phyloP scores from a whole-genome alignment of 345 rosid genomes.

The Diplotaxis tenuifolia region DNA sequence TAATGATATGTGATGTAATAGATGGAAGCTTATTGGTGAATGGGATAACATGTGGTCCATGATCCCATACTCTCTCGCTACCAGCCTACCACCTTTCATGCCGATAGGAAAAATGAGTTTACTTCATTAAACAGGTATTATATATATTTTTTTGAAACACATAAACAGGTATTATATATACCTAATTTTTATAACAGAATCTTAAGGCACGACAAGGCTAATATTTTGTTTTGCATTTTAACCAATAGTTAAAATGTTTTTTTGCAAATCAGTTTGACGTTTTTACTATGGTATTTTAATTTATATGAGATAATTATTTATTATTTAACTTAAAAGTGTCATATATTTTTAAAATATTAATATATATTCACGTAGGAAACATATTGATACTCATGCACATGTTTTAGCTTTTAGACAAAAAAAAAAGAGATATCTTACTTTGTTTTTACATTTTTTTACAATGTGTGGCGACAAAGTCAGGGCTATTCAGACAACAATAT shows the following conservation, averaged over 20 bases:
- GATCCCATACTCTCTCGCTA: constrained; percentile 24
- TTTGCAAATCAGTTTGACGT: neutral
- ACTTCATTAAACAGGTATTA: neutral
- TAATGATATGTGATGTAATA: neutral
- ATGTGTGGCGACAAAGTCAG: neutral
- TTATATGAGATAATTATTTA: neutral
- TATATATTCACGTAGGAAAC: neutral
- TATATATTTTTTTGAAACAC: too few relatives aligned
- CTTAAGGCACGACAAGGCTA: neutral
- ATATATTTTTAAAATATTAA: neutral
- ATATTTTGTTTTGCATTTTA: neutral
- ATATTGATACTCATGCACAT: neutral
- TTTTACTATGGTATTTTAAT: neutral
- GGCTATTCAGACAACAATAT: neutral
- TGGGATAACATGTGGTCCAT: constrained; percentile 48
- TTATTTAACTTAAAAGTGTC: too few relatives aligned
- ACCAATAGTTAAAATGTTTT: neutral
- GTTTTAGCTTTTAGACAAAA: neutral
- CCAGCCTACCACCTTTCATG: constrained; percentile 9
- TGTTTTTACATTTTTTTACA: neutral
- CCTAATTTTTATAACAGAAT: neutral
- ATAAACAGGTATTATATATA: neutral
- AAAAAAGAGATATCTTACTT: neutral
- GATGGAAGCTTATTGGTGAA: constrained; percentile 19
- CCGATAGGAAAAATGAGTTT: neutral